These are phyloP conservation scores for Coemansia sp. DNA, from an alignment of 192 early-diverging fungal species.

Conservation along the genomic window DNA sequence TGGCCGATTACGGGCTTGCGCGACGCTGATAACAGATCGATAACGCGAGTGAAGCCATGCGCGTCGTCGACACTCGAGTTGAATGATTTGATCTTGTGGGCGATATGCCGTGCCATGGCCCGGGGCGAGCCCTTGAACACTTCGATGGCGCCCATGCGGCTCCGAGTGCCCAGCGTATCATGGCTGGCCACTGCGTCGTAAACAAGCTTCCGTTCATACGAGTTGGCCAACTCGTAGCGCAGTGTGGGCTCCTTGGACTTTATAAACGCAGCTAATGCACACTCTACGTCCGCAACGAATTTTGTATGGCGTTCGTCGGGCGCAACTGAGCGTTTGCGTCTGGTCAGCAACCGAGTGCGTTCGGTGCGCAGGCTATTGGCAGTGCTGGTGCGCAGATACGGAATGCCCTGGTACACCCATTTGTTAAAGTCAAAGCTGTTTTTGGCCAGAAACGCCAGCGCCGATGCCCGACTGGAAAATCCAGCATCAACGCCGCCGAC, in stretches of 20 bases:
- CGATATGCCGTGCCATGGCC: constrained; percentile 22
- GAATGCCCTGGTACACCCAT: constrained; percentile 77
- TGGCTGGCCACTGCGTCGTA: constrained; percentile 69
- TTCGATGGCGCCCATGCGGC: constrained; percentile 39
- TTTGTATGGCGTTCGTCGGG: constrained; percentile 14
- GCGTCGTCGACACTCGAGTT: constrained; percentile 55
- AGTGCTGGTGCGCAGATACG: constrained; percentile 55
- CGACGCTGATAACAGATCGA: constrained; percentile 71
- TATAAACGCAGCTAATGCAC: constrained; percentile 18
- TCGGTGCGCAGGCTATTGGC: constrained; percentile 22
- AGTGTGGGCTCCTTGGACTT: constrained; percentile 10
- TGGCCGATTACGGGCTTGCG: constrained; percentile 84
- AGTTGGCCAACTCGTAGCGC: constrained; percentile 53
- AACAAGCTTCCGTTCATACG: constrained; percentile 70
- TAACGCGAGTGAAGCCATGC: constrained; percentile 71
- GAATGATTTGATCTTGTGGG: constrained; percentile 24
- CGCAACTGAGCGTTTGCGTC: constrained; percentile 14
- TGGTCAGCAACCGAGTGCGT: constrained; percentile 22
- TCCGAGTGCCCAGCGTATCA: constrained; percentile 46
- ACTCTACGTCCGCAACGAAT: constrained; percentile 31
- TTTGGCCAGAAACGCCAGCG: constrained; percentile 71
- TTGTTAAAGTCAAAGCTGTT: constrained; percentile 92
- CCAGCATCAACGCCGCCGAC: constrained; percentile 23
- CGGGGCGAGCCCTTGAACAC: constrained; percentile 45
- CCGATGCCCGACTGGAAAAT: constrained; percentile 57